These are phyloP conservation scores for Aspergillus bertholletiae DNA, from an alignment of 495 filamentous ascomycete species.

Conservation along the genomic window DNA sequence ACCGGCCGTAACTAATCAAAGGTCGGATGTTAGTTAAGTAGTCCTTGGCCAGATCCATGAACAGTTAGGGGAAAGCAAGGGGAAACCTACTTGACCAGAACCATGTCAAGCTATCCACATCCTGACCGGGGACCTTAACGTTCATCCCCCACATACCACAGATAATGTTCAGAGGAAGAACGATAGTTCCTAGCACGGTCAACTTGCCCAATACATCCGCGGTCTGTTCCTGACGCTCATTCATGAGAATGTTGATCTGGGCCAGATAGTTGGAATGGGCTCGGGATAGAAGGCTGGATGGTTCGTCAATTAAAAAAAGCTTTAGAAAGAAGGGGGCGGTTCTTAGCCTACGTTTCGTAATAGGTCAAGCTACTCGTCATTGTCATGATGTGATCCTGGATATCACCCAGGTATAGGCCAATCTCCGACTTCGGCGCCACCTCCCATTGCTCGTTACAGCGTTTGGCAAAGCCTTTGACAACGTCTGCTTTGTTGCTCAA, in stretches of 20 bases:
- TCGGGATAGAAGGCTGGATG: conserved; percentile 73
- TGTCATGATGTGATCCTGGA: conserved; percentile 97
- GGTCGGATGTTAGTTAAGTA: too few species aligned
- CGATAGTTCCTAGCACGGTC: conserved; percentile 93
- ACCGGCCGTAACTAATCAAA: conserved; percentile 62
- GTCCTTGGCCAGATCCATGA: too few species aligned
- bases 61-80: neutral
- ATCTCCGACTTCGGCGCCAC: conserved; percentile 94
- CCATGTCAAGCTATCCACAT: conserved; percentile 59
- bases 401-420: conserved; percentile 92
- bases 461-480: conserved; percentile 98
- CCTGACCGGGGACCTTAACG: conserved; percentile 89
- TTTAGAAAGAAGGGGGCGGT: neutral
- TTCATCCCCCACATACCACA: conserved; percentile 99
- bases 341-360: conserved; percentile 80
- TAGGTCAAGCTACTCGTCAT: conserved; percentile 95
- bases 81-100: conserved; percentile 54
- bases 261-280: conserved; percentile 96
- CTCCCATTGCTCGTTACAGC: conserved; percentile 97
- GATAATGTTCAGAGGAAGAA: conserved; percentile 97
- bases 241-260: conserved; percentile 93
- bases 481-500: conserved; percentile 97
- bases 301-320: conserved; percentile 4
- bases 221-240: conserved; percentile 94
- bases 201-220: conserved; percentile 91